Evolutionary conservation across 2,329 filamentous ascomycete species (phyloP).

Genomic region (Fusarium mexicanum): DNA sequence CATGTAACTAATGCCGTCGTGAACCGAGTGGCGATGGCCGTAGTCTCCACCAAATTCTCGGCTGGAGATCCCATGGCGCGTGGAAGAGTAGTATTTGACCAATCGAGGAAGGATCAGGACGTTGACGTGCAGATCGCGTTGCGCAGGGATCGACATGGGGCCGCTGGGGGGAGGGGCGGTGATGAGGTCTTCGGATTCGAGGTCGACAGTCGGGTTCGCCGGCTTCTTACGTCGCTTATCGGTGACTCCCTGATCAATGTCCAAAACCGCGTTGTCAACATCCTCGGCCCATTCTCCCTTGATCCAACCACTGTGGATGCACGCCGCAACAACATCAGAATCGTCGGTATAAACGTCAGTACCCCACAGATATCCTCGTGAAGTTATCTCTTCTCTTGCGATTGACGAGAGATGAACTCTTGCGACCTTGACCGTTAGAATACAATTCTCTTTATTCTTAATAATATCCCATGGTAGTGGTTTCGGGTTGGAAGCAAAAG

Average conservation of each 20-base stretch:
- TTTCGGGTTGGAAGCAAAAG: conserved; percentile 67
- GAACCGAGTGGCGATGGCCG: conserved; percentile 57
- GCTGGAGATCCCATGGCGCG: conserved; percentile 83
- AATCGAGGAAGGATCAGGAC: conserved; percentile 83
- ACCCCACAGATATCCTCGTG: conserved; percentile 85
- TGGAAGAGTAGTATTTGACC: conserved; percentile 77
- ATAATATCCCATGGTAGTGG: conserved; percentile 79
- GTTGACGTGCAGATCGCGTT: conserved; percentile 87
- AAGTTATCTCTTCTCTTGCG: conserved; percentile 84
- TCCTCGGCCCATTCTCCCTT: conserved; percentile 86
- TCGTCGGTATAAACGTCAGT: conserved; percentile 96
- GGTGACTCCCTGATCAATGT: conserved; percentile 55
- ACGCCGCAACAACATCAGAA: conserved; percentile 90
- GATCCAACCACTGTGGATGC: conserved; percentile 93
- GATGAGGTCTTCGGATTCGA: conserved; percentile 56
- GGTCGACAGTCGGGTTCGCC: conserved; percentile 44
- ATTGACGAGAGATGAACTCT: conserved; percentile 76
- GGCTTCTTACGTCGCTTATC: conserved; percentile 49
- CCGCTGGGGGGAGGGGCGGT: conserved; percentile 65
- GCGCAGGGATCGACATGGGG: conserved; percentile 70
- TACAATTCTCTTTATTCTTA: conserved; percentile 84
- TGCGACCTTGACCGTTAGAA: conserved; percentile 87
- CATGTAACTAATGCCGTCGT: conserved; percentile 92
- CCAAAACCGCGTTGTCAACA: conserved; percentile 75
- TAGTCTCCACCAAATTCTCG: conserved; percentile 75